Percentiles rank a stretch among this genome's conserved stretches.
Evolutionary conservation across 2,329 filamentous ascomycete genomes (phyloP).

Genomic region (Fusarium proliferatum): DNA sequence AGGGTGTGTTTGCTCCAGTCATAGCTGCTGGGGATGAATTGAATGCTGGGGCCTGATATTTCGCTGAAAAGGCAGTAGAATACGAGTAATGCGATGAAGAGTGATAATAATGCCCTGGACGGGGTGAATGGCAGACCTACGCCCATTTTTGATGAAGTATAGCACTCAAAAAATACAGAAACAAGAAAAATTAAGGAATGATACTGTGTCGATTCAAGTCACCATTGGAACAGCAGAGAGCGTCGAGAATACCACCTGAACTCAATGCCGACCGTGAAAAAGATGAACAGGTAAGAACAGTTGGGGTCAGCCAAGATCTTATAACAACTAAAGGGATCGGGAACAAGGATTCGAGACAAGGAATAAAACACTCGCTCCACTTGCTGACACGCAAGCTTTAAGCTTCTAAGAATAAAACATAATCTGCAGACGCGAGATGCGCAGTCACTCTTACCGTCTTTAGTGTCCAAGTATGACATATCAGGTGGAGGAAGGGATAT

Average conservation of each 20-base stretch:
- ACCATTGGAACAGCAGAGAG: slow-evolving; percentile 17
- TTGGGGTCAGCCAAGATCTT: slow-evolving; percentile 16
- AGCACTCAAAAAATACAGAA: not conserved
- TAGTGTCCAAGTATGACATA: slow-evolving; percentile 10
- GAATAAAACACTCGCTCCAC: slow-evolving; percentile 24
- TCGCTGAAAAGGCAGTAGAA: slow-evolving; percentile 30
- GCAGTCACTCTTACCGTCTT: not conserved
- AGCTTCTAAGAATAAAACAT: slow-evolving; percentile 33
- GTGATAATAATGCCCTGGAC: slow-evolving; percentile 27
- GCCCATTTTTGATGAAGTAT: slow-evolving; percentile 25
- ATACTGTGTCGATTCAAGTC: slow-evolving; percentile 12
- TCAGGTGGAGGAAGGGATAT: slow-evolving; percentile 17
- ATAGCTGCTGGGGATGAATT: slow-evolving; percentile 39
- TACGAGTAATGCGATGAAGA: slow-evolving; percentile 28
- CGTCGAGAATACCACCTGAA: not conserved
- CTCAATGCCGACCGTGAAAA: not conserved
- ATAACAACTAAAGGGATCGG: slow-evolving; percentile 21
- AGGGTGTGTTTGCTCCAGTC: slow-evolving; percentile 35
- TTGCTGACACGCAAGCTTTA: slow-evolving; percentile 20
- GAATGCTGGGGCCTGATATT: slow-evolving; percentile 17
- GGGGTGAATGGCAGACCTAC: slow-evolving; percentile 38
- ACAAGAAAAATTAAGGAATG: slow-evolving; percentile 6
- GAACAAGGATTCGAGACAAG: slow-evolving; percentile 26
- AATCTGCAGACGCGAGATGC: slow-evolving; percentile 21
- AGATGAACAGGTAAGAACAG: not conserved